phyloP scores from a whole-genome alignment of 1,284 basidiomycete genomes.

The Ganoderma leucocontextum region DNA sequence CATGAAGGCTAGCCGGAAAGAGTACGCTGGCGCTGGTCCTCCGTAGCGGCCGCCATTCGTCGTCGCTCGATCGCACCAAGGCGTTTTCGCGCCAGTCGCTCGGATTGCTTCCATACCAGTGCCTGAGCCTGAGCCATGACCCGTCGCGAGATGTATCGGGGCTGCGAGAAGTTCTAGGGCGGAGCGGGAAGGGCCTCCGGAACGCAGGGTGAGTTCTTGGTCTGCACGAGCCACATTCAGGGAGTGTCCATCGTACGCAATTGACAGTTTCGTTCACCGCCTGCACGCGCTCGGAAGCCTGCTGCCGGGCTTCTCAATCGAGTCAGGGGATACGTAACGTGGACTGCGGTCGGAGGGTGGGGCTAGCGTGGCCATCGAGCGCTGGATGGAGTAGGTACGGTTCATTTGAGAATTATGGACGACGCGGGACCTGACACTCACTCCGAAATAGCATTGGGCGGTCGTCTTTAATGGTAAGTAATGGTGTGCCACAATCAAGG shows the following conservation, averaged over 20 bases:
- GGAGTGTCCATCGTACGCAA: constrained; percentile 20
- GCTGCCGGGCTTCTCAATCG: constrained; percentile 22
- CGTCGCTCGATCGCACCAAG: constrained; percentile 23
- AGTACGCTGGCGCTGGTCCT: constrained; percentile 27
- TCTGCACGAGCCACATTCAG: constrained; percentile 11
- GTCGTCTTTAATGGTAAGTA: constrained; percentile 1
- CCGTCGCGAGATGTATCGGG: constrained; percentile 27
- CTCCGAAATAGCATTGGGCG: constrained; percentile 14
- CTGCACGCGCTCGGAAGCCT: constrained; percentile 22
- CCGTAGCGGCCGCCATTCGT: constrained; percentile 27
- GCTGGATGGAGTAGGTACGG: constrained; percentile 20
- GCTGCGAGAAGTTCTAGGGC: background rate
- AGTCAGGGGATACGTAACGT: constrained; percentile 27
- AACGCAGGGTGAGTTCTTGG: constrained; percentile 22
- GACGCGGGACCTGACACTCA: constrained; percentile 20
- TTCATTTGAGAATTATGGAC: constrained; percentile 16
- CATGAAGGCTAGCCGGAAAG: constrained; percentile 31
- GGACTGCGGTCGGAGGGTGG: constrained; percentile 30
- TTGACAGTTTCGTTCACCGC: constrained; percentile 25
- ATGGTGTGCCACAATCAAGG: constrained; percentile 32
- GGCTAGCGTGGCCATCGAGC: constrained; percentile 22
- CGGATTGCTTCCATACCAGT: constrained; percentile 27
- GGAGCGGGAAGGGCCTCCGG: constrained; percentile 8
- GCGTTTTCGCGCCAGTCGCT: constrained; percentile 16
- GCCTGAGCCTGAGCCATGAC: constrained; percentile 22